These are phyloP conservation scores for Wallacemonas sp. DNA, from an alignment of 208 protist genomes.

Conservation along the genomic window DNA sequence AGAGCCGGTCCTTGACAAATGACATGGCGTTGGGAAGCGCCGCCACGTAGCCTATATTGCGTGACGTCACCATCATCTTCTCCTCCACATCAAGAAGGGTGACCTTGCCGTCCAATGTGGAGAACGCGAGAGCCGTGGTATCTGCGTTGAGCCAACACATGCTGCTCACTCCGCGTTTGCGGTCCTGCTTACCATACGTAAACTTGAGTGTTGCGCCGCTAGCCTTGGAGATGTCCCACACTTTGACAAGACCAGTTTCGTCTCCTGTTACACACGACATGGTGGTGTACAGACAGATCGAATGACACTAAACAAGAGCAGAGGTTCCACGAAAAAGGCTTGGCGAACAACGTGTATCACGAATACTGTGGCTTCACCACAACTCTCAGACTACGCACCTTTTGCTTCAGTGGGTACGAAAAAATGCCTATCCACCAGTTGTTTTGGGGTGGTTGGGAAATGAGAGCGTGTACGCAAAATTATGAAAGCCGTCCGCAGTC, in stretches of 20 bases:
- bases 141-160: constrained; percentile 75
- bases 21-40: constrained; percentile 56
- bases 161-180: constrained; percentile 54
- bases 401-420: background rate
- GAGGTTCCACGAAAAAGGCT: constrained; percentile 9
- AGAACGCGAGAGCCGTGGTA: constrained; percentile 57
- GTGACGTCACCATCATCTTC: constrained; percentile 22
- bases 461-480: background rate
- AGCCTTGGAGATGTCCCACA: constrained; percentile 81
- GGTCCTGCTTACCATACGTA: constrained; percentile 65
- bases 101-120: constrained; percentile 58
- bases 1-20: constrained; percentile 56
- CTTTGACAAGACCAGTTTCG: constrained; percentile 79
- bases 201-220: constrained; percentile 62
- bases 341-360: background rate
- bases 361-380: background rate
- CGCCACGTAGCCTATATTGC: constrained; percentile 34
- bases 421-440: no score
- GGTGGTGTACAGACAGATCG: background rate
- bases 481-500: no score
- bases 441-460: no score
- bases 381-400: constrained; percentile 4
- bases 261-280: constrained; percentile 86
- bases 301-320: constrained; percentile 15
- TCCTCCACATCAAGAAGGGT: constrained; percentile 46